Conservation (phyloP, 345 rosid species). For the Hibiscus tridactylites region DNA sequence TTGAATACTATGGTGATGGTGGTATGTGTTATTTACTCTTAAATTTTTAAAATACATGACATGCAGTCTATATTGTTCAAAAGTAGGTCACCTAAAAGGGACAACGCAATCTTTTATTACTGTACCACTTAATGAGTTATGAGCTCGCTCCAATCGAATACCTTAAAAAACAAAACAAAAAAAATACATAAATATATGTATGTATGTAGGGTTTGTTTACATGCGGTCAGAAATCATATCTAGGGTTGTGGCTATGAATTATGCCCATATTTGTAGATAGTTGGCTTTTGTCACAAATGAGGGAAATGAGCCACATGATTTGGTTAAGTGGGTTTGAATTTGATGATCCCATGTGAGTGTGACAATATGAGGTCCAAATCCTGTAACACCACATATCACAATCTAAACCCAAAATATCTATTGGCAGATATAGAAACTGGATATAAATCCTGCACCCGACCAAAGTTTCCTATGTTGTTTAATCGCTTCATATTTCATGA, state of each 20-base stretch:
- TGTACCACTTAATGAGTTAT: too few relatives aligned
- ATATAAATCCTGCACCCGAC: background rate
- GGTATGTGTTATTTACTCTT: too few relatives aligned
- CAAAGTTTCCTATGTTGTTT: background rate
- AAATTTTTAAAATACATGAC: too few relatives aligned
- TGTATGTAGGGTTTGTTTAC: too few relatives aligned
- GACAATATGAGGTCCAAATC: background rate
- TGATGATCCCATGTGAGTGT: background rate
- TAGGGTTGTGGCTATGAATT: background rate
- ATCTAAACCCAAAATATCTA: background rate
- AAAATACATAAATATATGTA: too few relatives aligned
- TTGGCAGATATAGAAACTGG: background rate
- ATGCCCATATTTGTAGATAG: background rate
- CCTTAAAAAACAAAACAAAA: too few relatives aligned
- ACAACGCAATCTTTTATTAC: too few relatives aligned
- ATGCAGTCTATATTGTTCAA: too few relatives aligned
- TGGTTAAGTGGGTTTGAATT: background rate
- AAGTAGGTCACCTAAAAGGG: too few relatives aligned
- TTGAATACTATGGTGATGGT: too few relatives aligned
- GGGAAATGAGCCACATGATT: background rate
- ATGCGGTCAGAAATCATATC: background rate
- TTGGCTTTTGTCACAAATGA: background rate
- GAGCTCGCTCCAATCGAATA: too few relatives aligned
- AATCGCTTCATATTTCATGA: too few relatives aligned
- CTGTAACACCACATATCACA: background rate